Evolutionary conservation across 768 basidiomycete species (phyloP), one percentile per base, ranked within the genome.

Genomic region (Neoboletus brunneissimus): DNA sequence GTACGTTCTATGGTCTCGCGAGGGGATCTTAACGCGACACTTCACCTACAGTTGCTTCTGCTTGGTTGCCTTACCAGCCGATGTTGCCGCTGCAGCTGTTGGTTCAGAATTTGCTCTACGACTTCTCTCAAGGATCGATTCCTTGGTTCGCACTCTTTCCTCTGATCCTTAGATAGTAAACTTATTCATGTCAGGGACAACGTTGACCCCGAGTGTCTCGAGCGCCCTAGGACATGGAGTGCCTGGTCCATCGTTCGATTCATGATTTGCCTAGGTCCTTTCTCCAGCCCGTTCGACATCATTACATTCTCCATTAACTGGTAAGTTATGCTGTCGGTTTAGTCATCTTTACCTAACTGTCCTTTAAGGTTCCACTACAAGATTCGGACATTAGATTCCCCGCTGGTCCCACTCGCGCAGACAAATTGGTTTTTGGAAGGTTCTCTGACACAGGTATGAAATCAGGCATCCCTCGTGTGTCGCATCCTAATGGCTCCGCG

Each of bases 341-440:
- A 7, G 18, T 27, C 9, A 8, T 23, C 16, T 25, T 48, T 4
- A 41, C 20, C 35, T 44, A 31, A 59, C 38, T 34, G 43, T 37
- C 0, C 42, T 31, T 22, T 20, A 51, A 73, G 70, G 71, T 71
- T 73, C 63, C 51, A 66, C 18, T 73, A 73, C 56, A 54, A 54
- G 3, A 73, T 73, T 49, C 62, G 66, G 27, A 65, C 62, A 6
- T 7, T 49, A 5, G 31, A 72, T 48, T 72, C 65, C 1, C 68
- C 69, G 4, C 51, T 63, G 34, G 73, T 73, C 10, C 59, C 63
- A 22, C 71, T 63, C 3, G 72, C 73, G 15, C 73, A 74, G 51
- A 72, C 73, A 16, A 61, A 73, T 54, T 73, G 72, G 72, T 73
- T 73, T 52, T 62, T 73, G 35, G 72, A 73, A 52, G 73, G 72